Conservation (phyloP, 75 land plant species). For the Chamaecyparis obtusa region DNA sequence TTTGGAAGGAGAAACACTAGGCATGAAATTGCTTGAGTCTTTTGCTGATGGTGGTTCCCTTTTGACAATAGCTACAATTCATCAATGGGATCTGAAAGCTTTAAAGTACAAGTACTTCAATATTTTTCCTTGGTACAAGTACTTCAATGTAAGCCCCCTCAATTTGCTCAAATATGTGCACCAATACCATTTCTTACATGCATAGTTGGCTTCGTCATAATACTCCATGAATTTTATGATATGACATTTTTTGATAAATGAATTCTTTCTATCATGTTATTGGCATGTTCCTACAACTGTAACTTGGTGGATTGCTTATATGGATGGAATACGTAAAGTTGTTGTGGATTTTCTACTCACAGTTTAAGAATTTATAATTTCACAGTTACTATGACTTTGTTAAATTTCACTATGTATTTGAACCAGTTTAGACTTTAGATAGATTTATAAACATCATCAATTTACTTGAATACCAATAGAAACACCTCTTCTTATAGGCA, state of each 20-base stretch:
- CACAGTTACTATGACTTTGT: not conserved
- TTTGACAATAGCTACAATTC: no score
- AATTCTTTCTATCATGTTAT: not conserved
- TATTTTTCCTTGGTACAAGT: no score
- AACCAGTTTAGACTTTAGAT: not conserved
- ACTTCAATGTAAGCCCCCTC: not conserved
- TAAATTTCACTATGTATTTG: not conserved
- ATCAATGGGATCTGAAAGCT: no score
- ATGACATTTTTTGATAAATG: not conserved
- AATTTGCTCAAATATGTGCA: not conserved
- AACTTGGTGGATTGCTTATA: not conserved
- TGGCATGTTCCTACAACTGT: not conserved
- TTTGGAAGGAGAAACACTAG: no score
- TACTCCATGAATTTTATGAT: not conserved
- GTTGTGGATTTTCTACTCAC: not conserved
- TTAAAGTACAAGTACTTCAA: no score
- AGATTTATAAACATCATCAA: not conserved
- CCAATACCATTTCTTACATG: not conserved
- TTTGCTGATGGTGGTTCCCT: no score
- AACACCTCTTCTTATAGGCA: not conserved
- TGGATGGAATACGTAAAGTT: not conserved
- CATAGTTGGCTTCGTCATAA: not conserved
- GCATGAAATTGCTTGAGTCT: no score
- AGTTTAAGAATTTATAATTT: not conserved
- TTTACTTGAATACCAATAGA: not conserved